Conservation (phyloP, 345 rosid species). For the Syzygium aqueum region DNA sequence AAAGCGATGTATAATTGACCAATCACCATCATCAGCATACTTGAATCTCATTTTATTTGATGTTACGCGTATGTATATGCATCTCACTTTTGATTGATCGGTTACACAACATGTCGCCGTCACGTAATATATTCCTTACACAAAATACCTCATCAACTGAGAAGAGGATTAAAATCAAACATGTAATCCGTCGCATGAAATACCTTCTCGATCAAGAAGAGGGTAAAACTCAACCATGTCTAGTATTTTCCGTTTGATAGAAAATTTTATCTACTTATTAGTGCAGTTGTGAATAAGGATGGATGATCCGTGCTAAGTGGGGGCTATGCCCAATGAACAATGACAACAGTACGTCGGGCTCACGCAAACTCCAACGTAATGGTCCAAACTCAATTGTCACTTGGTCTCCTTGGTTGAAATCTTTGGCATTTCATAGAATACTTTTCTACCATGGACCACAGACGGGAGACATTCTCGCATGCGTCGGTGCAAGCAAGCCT, state of each 20-base stretch:
- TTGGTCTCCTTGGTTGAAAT: background rate
- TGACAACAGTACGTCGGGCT: background rate
- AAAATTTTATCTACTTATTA: too few relatives aligned
- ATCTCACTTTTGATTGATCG: background rate
- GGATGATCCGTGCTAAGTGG: background rate
- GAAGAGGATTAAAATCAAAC: background rate
- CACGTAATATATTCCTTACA: too few relatives aligned
- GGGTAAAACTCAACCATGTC: background rate
- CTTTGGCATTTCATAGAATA: background rate
- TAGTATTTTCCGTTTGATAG: background rate
- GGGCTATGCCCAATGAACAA: background rate
- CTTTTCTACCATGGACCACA: background rate
- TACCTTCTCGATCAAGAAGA: background rate
- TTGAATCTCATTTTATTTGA: background rate
- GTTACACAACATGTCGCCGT: background rate
- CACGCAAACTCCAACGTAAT: background rate
- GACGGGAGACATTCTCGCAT: background rate
- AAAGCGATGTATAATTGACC: rapidly evolving
- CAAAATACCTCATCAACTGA: background rate
- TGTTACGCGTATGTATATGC: rapidly evolving
- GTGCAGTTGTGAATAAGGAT: background rate
- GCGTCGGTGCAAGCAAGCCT: background rate
- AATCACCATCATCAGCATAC: background rate
- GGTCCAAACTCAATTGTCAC: background rate
- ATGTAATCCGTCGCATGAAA: background rate